Evolutionary conservation across 2,329 filamentous ascomycete genomes (phyloP), one percentile per base, ranked within the genome.

Genomic region (Verticillium isaacii): DNA sequence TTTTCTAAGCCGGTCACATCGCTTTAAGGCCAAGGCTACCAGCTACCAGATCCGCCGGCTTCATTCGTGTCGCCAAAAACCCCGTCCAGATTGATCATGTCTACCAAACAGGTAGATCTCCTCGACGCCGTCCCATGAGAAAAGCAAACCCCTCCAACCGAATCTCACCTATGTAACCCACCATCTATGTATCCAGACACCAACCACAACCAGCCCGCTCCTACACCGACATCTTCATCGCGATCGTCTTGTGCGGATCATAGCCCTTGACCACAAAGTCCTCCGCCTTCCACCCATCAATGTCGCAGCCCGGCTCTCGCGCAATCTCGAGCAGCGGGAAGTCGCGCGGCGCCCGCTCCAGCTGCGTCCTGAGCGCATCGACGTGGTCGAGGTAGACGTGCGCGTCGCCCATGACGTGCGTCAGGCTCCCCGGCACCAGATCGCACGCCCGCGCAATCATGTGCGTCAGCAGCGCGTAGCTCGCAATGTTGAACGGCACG

Each of bases 211-310:
- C 29, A 29, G 29, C 19, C 29, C 19, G 17, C 15, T 14, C 9
- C 60, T 68, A 93, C 62, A 98, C 94, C 72, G 92, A 96, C 95
- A 99, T 99, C 80, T 98, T 97, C 95, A 99, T 99, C 55, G 91
- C 85, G 78, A 99, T 96, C 5, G 85, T 85, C 79, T 93, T 94
- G 75, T 97, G 92, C 61, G 95, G 94, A 58, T 93, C 86, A 74
- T 99, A 99, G 0, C 90, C 93, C 70, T 91, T 83, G 6, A 99
- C 85, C 62, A 90, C 87, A 73, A 99, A 94, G 64, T 99, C 93
- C 66, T 96, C 92, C 1, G 87, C 81, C 73, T 86, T 88, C 93
- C 95, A 98, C 1, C 92, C 92, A 73, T 99, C 95, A 69, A 98
- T 92, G 66, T 85, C 90, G 1, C 90, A 89, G 1, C 87, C 85